Percentiles rank a stretch among this genome's conserved stretches.
These are phyloP conservation scores for Oxytropis ochrocephala DNA, from an alignment of 306 rosid species.

Conservation along the genomic window DNA sequence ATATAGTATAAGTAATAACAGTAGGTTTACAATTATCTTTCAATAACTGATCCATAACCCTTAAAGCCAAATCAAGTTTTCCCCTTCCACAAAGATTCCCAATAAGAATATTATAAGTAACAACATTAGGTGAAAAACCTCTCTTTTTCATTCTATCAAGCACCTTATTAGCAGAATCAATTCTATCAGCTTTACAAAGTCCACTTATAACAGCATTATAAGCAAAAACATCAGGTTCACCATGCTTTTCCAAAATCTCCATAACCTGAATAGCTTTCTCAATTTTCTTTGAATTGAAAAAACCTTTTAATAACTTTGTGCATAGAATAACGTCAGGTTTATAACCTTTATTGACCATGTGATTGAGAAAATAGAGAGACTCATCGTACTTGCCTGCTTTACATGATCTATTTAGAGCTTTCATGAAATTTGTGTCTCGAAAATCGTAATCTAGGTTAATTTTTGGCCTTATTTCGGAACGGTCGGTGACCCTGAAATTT, in stretches of 20 bases:
- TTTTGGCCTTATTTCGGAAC: constrained; percentile 28
- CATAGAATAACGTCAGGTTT: constrained; percentile 73
- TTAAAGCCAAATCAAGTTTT: constrained; percentile 45
- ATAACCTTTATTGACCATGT: constrained; percentile 52
- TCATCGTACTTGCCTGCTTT: constrained; percentile 63
- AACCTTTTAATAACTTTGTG: constrained; percentile 75
- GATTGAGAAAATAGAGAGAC: constrained; percentile 67
- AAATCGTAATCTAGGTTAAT: constrained; percentile 24
- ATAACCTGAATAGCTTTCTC: constrained; percentile 61
- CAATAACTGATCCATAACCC: constrained; percentile 56
- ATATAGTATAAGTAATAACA: constrained; percentile 68
- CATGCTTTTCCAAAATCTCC: constrained; percentile 65
- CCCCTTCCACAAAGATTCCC: constrained; percentile 69
- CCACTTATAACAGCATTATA: constrained; percentile 78
- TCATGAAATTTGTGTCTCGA: constrained; percentile 55
- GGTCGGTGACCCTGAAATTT: constrained; percentile 13
- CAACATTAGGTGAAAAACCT: constrained; percentile 64
- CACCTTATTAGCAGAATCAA: constrained; percentile 50
- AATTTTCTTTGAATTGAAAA: constrained; percentile 51
- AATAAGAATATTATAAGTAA: constrained; percentile 76
- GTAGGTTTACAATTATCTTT: constrained; percentile 61
- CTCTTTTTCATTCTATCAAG: constrained; percentile 61
- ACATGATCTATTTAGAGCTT: constrained; percentile 58
- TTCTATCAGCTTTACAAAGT: constrained; percentile 49
- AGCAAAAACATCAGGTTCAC: constrained; percentile 73